These are phyloP conservation scores for Penicillium sclerotiorum DNA, from an alignment of 2,329 filamentous ascomycete genomes.

Conservation along the genomic window DNA sequence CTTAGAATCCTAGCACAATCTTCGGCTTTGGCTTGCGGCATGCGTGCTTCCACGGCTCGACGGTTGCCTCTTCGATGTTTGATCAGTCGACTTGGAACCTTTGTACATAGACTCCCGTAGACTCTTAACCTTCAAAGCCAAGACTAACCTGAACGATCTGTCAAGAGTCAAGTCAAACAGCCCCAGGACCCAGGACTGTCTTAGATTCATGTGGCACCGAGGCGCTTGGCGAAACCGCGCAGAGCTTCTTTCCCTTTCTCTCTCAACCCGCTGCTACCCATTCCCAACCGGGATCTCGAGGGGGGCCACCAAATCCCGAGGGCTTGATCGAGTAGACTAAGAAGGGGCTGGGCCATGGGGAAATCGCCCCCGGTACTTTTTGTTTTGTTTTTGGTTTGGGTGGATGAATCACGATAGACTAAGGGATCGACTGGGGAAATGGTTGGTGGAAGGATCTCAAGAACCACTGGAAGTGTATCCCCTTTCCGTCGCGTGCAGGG, in stretches of 20 bases:
- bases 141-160: too few relatives aligned
- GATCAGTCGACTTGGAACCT: too few relatives aligned
- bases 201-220: slow-evolving; percentile 19
- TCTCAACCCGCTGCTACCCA: slow-evolving; percentile 12
- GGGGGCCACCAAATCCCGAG: slow-evolving; percentile 17
- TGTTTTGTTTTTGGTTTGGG: slow-evolving; percentile 14
- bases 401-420: slow-evolving; percentile 8
- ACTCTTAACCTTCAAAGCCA: too few relatives aligned
- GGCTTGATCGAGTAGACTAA: slow-evolving; percentile 1
- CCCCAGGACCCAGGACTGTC: background rate
- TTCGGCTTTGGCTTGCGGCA: slow-evolving; percentile 1
- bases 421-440: slow-evolving; percentile 8
- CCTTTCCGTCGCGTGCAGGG: slow-evolving; percentile 23
- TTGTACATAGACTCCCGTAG: too few relatives aligned
- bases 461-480: slow-evolving; percentile 12
- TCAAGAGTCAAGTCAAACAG: background rate
- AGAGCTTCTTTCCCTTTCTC: background rate
- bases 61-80: slow-evolving; percentile 1
- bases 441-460: slow-evolving; percentile 11
- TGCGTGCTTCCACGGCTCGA: background rate
- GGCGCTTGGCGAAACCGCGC: slow-evolving; percentile 9
- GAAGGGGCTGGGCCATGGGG: slow-evolving; percentile 2
- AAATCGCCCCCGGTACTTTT: background rate
- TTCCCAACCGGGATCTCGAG: slow-evolving; percentile 8
- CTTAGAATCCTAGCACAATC: background rate